phyloP scores from a whole-genome alignment of 176 grass and related monocot genomes.

The Poa annua region DNA sequence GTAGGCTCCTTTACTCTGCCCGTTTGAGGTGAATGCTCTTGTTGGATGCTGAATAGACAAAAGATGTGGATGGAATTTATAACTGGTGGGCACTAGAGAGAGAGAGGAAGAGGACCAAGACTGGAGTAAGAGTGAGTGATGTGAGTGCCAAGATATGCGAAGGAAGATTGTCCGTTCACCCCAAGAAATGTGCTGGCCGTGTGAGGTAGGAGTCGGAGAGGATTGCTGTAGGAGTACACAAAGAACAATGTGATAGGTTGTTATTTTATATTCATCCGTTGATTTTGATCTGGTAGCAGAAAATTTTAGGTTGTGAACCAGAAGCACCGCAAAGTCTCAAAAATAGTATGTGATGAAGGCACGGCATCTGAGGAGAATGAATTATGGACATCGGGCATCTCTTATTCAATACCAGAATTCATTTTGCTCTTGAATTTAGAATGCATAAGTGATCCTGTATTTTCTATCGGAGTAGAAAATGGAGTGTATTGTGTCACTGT shows the following conservation, averaged over 20 bases:
- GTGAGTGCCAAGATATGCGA: slow-evolving; percentile 23
- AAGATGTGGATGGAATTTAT: slow-evolving; percentile 44
- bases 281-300: slow-evolving; percentile 25
- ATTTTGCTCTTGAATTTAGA: too few species aligned
- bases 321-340: background rate
- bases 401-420: too few species aligned
- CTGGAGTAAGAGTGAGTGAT: background rate
- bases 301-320: background rate
- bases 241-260: slow-evolving; percentile 39
- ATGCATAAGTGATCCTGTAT: too few species aligned
- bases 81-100: background rate
- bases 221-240: slow-evolving; percentile 55
- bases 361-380: too few species aligned
- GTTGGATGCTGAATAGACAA: slow-evolving; percentile 31
- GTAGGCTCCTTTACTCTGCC: slow-evolving; percentile 11
- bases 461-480: too few species aligned
- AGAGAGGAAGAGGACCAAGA: background rate
- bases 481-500: too few species aligned
- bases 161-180: slow-evolving; percentile 43
- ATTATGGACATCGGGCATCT: too few species aligned
- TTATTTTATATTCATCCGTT: slow-evolving; percentile 1
- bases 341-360: background rate
- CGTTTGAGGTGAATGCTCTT: slow-evolving; percentile 17
- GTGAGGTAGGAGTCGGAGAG: slow-evolving; percentile 6
- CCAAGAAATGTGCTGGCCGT: slow-evolving; percentile 54